phyloP scores from a whole-genome alignment of 2,329 filamentous ascomycete species.

The Pleurostoma richardsiae region DNA sequence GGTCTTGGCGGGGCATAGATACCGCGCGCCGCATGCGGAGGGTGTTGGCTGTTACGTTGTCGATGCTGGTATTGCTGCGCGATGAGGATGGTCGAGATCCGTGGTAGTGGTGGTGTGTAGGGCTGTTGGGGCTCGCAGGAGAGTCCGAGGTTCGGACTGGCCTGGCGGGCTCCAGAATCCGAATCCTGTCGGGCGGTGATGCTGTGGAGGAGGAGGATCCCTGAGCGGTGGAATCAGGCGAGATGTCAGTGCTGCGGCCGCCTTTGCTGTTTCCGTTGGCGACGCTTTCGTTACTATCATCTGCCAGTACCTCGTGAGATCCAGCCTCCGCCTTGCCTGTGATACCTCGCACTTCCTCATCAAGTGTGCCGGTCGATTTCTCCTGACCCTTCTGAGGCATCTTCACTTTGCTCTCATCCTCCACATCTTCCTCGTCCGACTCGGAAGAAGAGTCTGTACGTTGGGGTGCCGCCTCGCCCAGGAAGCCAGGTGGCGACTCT shows the following conservation, averaged over 20 bases:
- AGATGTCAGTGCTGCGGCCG: not conserved
- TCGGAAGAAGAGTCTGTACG: not conserved
- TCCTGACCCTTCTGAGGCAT: constrained; percentile 17
- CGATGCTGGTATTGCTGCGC: constrained; percentile 2
- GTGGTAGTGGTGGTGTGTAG: not conserved
- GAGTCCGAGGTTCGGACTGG: not conserved
- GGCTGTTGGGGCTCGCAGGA: not conserved
- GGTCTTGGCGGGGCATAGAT: constrained; percentile 25
- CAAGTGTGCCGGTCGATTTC: constrained; percentile 26
- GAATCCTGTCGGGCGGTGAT: not conserved
- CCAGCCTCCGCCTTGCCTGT: constrained; percentile 1
- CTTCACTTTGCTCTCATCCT: constrained; percentile 13
- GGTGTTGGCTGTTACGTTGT: not conserved
- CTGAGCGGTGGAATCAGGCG: not conserved
- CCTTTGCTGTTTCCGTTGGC: not conserved
- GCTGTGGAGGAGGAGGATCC: not conserved
- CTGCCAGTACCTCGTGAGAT: not conserved
- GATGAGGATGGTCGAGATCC: too few relatives aligned
- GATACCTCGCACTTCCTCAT: constrained; percentile 11
- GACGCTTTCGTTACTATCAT: not conserved
- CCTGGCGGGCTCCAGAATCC: not conserved
- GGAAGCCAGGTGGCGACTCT: constrained; percentile 33
- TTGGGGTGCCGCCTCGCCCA: constrained; percentile 26
- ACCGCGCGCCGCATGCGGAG: constrained; percentile 11
- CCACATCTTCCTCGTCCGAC: constrained; percentile 10